These are phyloP conservation scores for Petunia axillaris DNA, from an alignment of 257 asterid genomes.

Conservation along the genomic window DNA sequence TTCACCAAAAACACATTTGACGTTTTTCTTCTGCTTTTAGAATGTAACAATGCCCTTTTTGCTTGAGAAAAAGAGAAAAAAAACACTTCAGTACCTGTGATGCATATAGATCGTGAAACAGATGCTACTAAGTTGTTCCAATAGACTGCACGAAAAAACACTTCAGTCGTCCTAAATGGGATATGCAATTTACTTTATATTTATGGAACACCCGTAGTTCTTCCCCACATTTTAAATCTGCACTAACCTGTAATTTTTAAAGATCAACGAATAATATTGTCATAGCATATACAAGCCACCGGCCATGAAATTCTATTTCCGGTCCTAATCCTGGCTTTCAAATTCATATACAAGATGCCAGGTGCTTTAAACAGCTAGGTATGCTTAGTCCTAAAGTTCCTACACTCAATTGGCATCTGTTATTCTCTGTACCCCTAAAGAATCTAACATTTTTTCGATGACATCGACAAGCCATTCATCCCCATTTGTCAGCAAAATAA, in stretches of 20 bases:
- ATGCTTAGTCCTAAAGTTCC: conserved; percentile 19
- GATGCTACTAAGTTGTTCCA: too few species aligned
- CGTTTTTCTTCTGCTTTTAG: not conserved
- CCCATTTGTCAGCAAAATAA: not conserved
- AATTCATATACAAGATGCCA: conserved; percentile 16
- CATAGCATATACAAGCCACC: conserved; percentile 10
- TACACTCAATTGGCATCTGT: conserved; percentile 8
- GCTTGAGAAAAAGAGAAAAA: too few species aligned
- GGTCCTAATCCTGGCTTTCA: conserved; percentile 18
- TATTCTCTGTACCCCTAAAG: conserved; percentile 22
- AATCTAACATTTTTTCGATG: not conserved
- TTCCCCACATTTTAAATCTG: not conserved
- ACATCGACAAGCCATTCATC: conserved; percentile 20
- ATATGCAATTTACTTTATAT: not conserved
- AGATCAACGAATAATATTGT: not conserved
- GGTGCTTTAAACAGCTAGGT: conserved; percentile 1
- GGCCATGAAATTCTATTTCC: not conserved
- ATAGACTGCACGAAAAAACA: too few species aligned
- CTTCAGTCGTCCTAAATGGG: not conserved
- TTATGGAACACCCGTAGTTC: not conserved
- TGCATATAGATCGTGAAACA: too few species aligned
- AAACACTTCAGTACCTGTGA: too few species aligned
- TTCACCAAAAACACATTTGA: too few species aligned
- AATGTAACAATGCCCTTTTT: too few species aligned
- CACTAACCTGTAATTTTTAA: not conserved